Evolutionary conservation across 306 rosid species (phyloP), one percentile per base, ranked within the genome.

Genomic region (Malus sylvestris): DNA sequence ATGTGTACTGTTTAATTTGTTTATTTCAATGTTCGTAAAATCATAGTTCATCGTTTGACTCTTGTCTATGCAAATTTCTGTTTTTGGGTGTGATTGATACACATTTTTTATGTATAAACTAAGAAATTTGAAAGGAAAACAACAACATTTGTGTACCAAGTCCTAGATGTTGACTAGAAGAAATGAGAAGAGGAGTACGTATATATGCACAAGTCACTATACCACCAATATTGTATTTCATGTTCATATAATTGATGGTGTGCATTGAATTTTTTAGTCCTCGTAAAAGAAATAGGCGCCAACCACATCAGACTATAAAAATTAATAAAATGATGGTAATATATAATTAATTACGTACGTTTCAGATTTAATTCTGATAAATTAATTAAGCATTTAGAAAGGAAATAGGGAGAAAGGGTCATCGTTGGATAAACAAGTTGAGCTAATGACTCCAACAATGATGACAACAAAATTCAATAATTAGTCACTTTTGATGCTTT

Each of bases 221-320:
- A 29, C 10, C 9, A 65, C 33, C 5, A 19, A 18, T 65, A 32
- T 33, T 65, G 44, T 18, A 65, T 3, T 67, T 22, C 57, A 68
- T 1, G 22, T 19, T 38, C 22, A 13, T 10, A 45, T 27, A 46
- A 29, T 70, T 16, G 1, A 57, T 45, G 6, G 22, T 22, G 63
- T 22, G 13, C 18, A n/a, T 72, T 57, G 35, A 72, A 55, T 32
- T 55, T 22, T n/a, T 16, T 2, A 32, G 19, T 70, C 44, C 8
- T 27, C 5, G 74, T 49, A 70, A 70, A 70, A 30, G 27, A 70
- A 25, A 71, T 30, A 20, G 46, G 72, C 82, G 77, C 77, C 72
- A 62, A 64, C 82, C 82, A 78, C 57, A 52, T 60, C 66, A 63
- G 73, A 77, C 80, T 29, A 63, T 6, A 13, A 38, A 38, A 38